Percentiles rank a stretch among this genome's conserved stretches.
Conservation (phyloP, 768 basidiomycete species). For the Podaxis sp. region DNA sequence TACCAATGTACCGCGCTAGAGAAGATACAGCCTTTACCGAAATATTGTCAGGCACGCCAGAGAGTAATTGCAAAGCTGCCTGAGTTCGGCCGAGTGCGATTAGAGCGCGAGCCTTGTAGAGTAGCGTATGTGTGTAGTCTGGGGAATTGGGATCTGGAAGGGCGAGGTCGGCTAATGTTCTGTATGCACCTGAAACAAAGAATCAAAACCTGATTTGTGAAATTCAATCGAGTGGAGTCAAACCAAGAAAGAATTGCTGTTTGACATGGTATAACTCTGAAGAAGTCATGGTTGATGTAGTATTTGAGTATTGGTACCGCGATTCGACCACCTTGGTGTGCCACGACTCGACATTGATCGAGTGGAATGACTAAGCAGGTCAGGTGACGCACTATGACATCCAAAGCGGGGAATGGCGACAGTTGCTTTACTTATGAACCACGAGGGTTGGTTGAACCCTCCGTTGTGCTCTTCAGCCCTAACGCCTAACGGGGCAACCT, state of each 20-base stretch:
- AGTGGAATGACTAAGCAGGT: conserved; percentile 3
- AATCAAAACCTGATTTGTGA: not conserved
- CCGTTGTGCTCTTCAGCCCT: not conserved
- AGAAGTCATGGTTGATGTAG: conserved; percentile 28
- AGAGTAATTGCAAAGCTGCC: conserved; percentile 56
- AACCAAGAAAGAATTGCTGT: conserved; percentile 74
- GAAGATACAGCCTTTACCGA: conserved; percentile 69
- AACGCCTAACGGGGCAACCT: not conserved
- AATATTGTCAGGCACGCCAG: conserved; percentile 59
- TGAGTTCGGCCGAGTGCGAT: conserved; percentile 67
- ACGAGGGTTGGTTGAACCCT: not conserved
- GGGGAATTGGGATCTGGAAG: conserved; percentile 62
- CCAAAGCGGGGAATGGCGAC: too few relatives aligned
- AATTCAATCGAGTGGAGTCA: not conserved
- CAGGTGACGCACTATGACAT: not conserved
- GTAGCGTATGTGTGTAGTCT: conserved; percentile 62
- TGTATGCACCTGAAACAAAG: conserved; percentile 59
- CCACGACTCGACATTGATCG: not conserved
- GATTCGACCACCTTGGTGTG: not conserved
- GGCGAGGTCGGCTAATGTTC: conserved; percentile 51
- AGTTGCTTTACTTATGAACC: too few relatives aligned
- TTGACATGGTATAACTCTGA: conserved; percentile 33
- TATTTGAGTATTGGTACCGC: not conserved
- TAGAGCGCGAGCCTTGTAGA: conserved; percentile 78
- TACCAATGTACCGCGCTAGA: conserved; percentile 68